phyloP scores from a whole-genome alignment of 2,329 filamentous ascomycete genomes.

The Sporothrix globosa region DNA sequence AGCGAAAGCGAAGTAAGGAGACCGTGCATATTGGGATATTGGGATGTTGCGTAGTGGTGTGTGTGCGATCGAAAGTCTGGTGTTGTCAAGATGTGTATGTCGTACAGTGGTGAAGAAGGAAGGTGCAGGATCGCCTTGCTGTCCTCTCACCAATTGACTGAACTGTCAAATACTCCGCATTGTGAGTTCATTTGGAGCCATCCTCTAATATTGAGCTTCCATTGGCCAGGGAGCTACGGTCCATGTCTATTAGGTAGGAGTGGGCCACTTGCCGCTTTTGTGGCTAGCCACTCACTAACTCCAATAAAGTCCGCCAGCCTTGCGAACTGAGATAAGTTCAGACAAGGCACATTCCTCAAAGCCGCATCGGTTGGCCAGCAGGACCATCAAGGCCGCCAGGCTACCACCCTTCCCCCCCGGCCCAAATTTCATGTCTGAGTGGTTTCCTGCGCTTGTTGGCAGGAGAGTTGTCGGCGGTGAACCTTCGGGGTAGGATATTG shows the following conservation, averaged over 20 bases:
- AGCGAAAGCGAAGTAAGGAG: constrained; percentile 54
- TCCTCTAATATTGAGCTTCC: not conserved
- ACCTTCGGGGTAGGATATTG: too few relatives aligned
- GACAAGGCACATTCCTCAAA: not conserved
- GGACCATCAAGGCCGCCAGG: not conserved
- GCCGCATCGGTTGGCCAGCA: not conserved
- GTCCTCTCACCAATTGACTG: constrained; percentile 25
- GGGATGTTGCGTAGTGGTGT: not conserved
- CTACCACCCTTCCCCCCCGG: too few relatives aligned
- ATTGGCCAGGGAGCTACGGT: not conserved
- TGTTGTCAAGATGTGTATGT: not conserved
- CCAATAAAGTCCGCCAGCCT: not conserved
- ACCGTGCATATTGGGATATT: constrained; percentile 51
- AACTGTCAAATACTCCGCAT: not conserved
- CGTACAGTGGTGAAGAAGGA: not conserved
- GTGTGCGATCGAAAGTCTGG: not conserved
- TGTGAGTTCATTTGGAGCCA: not conserved
- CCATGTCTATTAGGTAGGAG: not conserved
- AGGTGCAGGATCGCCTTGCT: constrained; percentile 1
- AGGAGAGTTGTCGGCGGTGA: too few relatives aligned
- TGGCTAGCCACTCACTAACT: not conserved
- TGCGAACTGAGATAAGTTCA: not conserved
- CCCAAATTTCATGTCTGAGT: too few relatives aligned
- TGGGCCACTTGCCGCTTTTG: not conserved
- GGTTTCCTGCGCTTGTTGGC: too few relatives aligned